These are phyloP conservation scores for slime mould (Dictyostelium discoideum) DNA, from an alignment of 78 protist species.

Conservation along the genomic window dicty_2.7 NC_007091.3:300001-300500, in stretches of 20 bases:
- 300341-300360: slow-evolving; percentile 90
- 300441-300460: slow-evolving; percentile 86
- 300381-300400: slow-evolving; percentile 85
- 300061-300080: slow-evolving; percentile 94
- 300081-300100: slow-evolving; percentile 90
- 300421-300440: slow-evolving; percentile 84
- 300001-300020: slow-evolving; percentile 91
- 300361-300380: slow-evolving; percentile 90
- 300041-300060: slow-evolving; percentile 86
- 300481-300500: slow-evolving; percentile 77
- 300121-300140: slow-evolving; percentile 90
- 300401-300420: slow-evolving; percentile 84
- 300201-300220: slow-evolving; percentile 82
- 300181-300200: slow-evolving; percentile 94
- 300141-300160: slow-evolving; percentile 93
- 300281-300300: slow-evolving; percentile 76
- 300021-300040: slow-evolving; percentile 81
- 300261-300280: slow-evolving; percentile 78
- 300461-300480: slow-evolving; percentile 65
- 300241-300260: slow-evolving; percentile 81
- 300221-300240: slow-evolving; percentile 92
- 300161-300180: slow-evolving; percentile 95
- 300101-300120: slow-evolving; percentile 72
- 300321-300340: slow-evolving; percentile 91
- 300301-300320: slow-evolving; percentile 79